Evolutionary conservation across 1,284 basidiomycete genomes (phyloP).

Genomic region (Tilletiaria anomala): DNA sequence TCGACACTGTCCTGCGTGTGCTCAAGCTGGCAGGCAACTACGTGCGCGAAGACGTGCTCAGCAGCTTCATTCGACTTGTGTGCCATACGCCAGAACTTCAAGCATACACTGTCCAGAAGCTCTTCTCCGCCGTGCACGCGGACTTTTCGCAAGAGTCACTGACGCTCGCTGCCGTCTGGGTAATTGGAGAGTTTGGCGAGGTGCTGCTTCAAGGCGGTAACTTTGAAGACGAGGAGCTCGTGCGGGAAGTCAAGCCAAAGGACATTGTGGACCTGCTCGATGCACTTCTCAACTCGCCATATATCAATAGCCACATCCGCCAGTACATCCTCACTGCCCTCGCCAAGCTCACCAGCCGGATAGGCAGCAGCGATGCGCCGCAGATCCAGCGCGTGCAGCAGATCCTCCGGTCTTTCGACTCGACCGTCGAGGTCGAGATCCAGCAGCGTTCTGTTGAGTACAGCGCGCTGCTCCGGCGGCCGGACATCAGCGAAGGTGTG

Average conservation of each 20-base stretch:
- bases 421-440: slow-evolving; percentile 75
- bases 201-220: slow-evolving; percentile 65
- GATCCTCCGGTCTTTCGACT: slow-evolving; percentile 63
- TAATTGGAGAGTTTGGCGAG: slow-evolving; percentile 93
- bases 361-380: slow-evolving; percentile 43
- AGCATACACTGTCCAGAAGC: slow-evolving; percentile 81
- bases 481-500: slow-evolving; percentile 61
- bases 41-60: slow-evolving; percentile 88
- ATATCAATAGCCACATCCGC: slow-evolving; percentile 74
- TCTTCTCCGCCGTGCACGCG: slow-evolving; percentile 70
- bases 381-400: slow-evolving; percentile 58
- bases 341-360: slow-evolving; percentile 74
- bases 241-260: slow-evolving; percentile 51
- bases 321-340: slow-evolving; percentile 83
- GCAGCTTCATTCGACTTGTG: slow-evolving; percentile 86
- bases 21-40: slow-evolving; percentile 95
- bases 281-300: slow-evolving; percentile 80
- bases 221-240: slow-evolving; percentile 58
- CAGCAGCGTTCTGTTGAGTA: slow-evolving; percentile 95
- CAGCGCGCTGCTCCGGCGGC: slow-evolving; percentile 56
- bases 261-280: slow-evolving; percentile 75
- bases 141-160: slow-evolving; percentile 95
- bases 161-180: slow-evolving; percentile 83
- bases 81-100: slow-evolving; percentile 95
- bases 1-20: slow-evolving; percentile 87